Percentiles rank a stretch among this genome's conserved stretches.
phyloP scores from a whole-genome alignment of 495 filamentous ascomycete genomes.

The Daldinia bambusicola region DNA sequence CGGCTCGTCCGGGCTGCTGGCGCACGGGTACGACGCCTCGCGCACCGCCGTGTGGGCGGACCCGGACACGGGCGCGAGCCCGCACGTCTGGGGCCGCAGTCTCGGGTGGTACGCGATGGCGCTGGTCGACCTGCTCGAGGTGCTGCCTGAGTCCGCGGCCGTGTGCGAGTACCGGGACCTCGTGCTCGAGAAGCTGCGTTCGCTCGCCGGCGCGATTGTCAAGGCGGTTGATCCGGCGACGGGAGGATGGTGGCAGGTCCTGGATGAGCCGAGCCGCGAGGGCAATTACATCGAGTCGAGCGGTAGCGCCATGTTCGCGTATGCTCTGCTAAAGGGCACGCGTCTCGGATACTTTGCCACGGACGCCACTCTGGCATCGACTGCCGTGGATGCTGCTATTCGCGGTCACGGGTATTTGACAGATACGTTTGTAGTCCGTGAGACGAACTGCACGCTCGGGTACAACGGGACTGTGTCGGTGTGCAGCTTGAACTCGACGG shows the following conservation, averaged over 20 bases:
- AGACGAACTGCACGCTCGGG: constrained; percentile 53
- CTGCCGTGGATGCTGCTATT: constrained; percentile 43
- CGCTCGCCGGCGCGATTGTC: constrained; percentile 43
- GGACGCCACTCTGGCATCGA: constrained; percentile 26
- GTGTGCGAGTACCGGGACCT: constrained; percentile 32
- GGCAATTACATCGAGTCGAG: constrained; percentile 72
- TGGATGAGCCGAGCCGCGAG: constrained; percentile 55
- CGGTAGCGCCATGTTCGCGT: constrained; percentile 68
- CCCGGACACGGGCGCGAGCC: constrained; percentile 63
- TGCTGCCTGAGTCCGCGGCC: constrained; percentile 50
- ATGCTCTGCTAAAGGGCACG: constrained; percentile 64
- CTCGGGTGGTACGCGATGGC: constrained; percentile 71
- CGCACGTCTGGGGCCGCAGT: constrained; percentile 67
- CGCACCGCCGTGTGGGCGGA: constrained; percentile 66
- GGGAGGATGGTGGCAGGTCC: constrained; percentile 69
- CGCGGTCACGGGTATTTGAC: constrained; percentile 56
- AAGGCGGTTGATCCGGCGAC: constrained; percentile 53
- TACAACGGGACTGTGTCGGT: constrained; percentile 60
- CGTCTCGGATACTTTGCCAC: constrained; percentile 56
- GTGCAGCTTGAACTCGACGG: constrained; percentile 61
- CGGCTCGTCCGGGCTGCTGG: constrained; percentile 57
- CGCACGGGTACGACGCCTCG: constrained; percentile 68
- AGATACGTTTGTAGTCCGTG: constrained; percentile 55
- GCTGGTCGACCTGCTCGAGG: constrained; percentile 64
- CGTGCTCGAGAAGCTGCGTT: constrained; percentile 45